Evolutionary conservation across 2,329 filamentous ascomycete species (phyloP).

Genomic region (Colletotrichum sp.): DNA sequence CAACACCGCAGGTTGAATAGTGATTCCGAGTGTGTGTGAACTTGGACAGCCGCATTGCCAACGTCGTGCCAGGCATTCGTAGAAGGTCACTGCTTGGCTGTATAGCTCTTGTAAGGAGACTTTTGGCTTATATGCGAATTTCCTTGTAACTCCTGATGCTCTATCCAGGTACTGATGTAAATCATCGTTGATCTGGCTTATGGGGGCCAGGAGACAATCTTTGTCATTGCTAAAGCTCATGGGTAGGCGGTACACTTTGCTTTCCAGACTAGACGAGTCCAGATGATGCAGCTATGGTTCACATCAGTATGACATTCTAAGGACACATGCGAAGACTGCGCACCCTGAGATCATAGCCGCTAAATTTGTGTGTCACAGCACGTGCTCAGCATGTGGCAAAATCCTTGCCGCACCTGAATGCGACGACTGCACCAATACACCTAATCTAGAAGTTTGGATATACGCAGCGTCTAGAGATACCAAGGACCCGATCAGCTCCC

Average conservation of each 20-base stretch:
- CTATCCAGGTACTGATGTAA: neutral
- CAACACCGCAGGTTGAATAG: neutral
- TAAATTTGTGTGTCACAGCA: no score
- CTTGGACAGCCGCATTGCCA: neutral
- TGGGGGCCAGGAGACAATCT: neutral
- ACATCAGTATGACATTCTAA: neutral
- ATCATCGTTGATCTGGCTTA: neutral
- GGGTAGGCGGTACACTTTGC: neutral
- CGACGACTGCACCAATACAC: no score
- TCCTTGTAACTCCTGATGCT: neutral
- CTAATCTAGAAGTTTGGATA: no score
- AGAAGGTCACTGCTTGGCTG: neutral
- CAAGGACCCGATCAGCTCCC: no score
- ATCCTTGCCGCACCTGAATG: no score
- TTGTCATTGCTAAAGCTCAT: slow-evolving; percentile 2
- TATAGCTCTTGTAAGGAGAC: neutral
- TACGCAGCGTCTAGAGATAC: no score
- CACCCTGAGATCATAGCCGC: no score
- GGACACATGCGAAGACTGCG: no score
- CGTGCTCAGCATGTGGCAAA: no score
- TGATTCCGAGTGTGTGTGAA: neutral
- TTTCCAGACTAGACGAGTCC: neutral
- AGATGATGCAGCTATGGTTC: neutral
- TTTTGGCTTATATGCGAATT: neutral
- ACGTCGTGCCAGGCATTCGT: neutral